Conservation (phyloP, 179 eudicot genomes). For the Silene coronaria region DNA sequence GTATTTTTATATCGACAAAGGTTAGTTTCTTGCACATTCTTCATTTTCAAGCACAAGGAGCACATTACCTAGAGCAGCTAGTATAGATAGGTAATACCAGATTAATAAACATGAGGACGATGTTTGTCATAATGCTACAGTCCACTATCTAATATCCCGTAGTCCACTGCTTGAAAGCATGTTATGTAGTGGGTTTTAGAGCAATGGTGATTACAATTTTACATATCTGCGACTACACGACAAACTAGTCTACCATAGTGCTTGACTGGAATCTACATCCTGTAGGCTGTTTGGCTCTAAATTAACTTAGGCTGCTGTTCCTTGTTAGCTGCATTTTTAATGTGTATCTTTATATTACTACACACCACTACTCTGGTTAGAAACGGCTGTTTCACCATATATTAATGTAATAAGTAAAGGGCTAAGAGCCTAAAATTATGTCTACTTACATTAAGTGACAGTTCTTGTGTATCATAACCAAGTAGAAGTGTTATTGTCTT, state of each 20-base stretch:
- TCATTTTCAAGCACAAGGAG: constrained; percentile 1
- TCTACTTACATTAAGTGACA: not conserved
- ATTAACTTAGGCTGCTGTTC: not conserved
- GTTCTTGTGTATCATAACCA: not conserved
- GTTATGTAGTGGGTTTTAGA: not conserved
- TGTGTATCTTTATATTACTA: not conserved
- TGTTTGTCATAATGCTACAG: not conserved
- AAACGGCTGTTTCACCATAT: not conserved
- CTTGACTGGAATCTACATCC: not conserved
- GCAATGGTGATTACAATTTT: not conserved
- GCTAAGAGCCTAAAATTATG: not conserved
- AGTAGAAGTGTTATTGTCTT: not conserved
- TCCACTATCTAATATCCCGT: not conserved
- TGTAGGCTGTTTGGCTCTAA: not conserved
- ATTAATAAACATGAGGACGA: not conserved
- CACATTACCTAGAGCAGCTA: not conserved
- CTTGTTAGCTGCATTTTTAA: not conserved
- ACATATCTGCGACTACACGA: not conserved
- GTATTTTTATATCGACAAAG: not conserved
- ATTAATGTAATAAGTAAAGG: not conserved
- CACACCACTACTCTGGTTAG: constrained; percentile 1
- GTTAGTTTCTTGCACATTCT: not conserved
- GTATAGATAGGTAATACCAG: not conserved
- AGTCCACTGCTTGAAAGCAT: not conserved
- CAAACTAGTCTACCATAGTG: not conserved